A percentile compares a stretch with the other conserved stretches of the same genome.
These are phyloP conservation scores for Cryptococcus sp. DNA, from an alignment of 1,284 basidiomycete species.

Conservation along the genomic window DNA sequence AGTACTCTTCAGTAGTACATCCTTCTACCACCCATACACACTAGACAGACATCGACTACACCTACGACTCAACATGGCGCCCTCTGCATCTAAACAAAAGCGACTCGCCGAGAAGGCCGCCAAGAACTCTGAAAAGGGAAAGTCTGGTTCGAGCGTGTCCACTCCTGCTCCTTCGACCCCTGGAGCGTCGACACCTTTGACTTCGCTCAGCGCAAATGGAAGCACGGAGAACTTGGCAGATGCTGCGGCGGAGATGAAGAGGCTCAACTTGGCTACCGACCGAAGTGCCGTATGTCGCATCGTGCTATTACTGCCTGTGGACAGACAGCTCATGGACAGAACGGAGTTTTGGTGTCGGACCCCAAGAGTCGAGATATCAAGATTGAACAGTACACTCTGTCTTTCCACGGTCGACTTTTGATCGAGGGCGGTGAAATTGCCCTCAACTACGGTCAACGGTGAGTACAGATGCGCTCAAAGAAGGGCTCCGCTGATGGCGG, in stretches of 20 bases:
- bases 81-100: slow-evolving; percentile 54
- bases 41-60: not conserved
- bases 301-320: not conserved
- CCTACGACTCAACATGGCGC: slow-evolving; percentile 38
- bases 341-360: slow-evolving; percentile 90
- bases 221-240: slow-evolving; percentile 56
- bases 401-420: slow-evolving; percentile 92
- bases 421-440: slow-evolving; percentile 83
- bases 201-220: slow-evolving; percentile 64
- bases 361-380: slow-evolving; percentile 91
- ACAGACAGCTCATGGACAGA: slow-evolving; percentile 24
- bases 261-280: slow-evolving; percentile 79
- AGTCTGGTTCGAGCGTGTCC: slow-evolving; percentile 15
- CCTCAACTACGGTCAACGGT: slow-evolving; percentile 95
- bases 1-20: slow-evolving; percentile 1
- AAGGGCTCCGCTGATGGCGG: not conserved
- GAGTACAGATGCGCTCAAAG: slow-evolving; percentile 11
- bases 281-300: slow-evolving; percentile 54
- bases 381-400: slow-evolving; percentile 91
- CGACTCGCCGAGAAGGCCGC: slow-evolving; percentile 85
- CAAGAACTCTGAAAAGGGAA: slow-evolving; percentile 50
- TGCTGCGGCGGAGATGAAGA: slow-evolving; percentile 63
- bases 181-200: slow-evolving; percentile 65
- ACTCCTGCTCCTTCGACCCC: slow-evolving; percentile 63
- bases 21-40: not conserved